Evolutionary conservation across 2,329 filamentous ascomycete species (phyloP), one percentile per base, ranked within the genome.

Genomic region (Pyrenophora seminiperda): DNA sequence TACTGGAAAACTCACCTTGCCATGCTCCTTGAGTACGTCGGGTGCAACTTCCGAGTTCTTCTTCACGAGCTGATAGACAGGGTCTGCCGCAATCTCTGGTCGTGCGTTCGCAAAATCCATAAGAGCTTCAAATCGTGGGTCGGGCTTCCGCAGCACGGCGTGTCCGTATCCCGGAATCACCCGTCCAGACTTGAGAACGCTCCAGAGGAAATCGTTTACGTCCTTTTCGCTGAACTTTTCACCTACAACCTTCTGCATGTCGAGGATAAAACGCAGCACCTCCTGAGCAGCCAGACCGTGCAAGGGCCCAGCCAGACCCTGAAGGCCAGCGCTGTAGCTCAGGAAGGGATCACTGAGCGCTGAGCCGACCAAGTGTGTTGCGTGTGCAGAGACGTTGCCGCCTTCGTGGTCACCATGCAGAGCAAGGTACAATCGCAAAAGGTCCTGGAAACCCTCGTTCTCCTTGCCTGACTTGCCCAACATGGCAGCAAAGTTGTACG

Each of bases 401-500:
- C 94, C 94, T 77, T 99, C 94, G 77, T 99, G 94, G 76, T 99
- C 94, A 57, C 94, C 94, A 76, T 99, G 94, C 4, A 99, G 87
- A 41, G 94, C 93, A 18, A 99, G 86, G 77, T 99, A 99, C 24
- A 99, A 80, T 63, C 94, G 86, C 56, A 99, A 83, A 15, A 99
- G 82, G 68, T 99, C 94, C 73, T 97, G 93, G 83, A 99, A 96
- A 73, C 90, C 89, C 77, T 92, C 90, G 65, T 97, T 88, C 76
- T 96, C 81, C 75, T 88, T 85, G 61, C 91, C 91, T 41, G 87
- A 84, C 79, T 95, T 96, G 69, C 93, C 93, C 45, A 97, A 84
- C 85, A 97, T 91, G 60, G 91, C 90, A 37, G 94, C 94, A 69
- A 97, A 99, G 82, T 99, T 99, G 82, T 97, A 96, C 0, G 92